These are phyloP conservation scores for Saturnispora saitoi DNA, from an alignment of 805 yeast genomes.

Conservation along the genomic window DNA sequence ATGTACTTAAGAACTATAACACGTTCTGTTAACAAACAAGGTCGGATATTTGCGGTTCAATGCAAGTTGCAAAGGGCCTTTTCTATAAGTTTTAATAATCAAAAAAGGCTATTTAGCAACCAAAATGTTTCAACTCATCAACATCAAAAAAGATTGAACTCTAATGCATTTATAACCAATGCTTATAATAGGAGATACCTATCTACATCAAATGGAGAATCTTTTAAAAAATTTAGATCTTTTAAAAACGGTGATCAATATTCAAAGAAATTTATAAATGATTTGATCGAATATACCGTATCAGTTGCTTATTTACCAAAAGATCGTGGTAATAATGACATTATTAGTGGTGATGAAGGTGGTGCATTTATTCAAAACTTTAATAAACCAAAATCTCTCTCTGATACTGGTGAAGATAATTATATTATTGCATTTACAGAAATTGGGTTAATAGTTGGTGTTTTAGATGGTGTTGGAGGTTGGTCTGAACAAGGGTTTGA, in stretches of 20 bases:
- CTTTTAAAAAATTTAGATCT: conserved; percentile 20
- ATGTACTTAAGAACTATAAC: neutral
- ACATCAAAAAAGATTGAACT: neutral
- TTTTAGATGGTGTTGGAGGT: conserved; percentile 97
- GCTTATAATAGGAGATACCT: neutral
- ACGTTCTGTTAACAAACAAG: neutral
- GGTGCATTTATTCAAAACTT: conserved; percentile 22
- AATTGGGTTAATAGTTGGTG: conserved; percentile 55
- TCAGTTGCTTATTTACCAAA: conserved; percentile 73
- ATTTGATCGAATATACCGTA: conserved; percentile 38
- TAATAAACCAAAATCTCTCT: conserved; percentile 25
- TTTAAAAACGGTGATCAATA: conserved; percentile 25
- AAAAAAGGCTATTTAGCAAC: neutral
- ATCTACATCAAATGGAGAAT: conserved; percentile 13
- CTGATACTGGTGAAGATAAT: conserved; percentile 76
- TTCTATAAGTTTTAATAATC: neutral
- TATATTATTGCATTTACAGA: conserved; percentile 43
- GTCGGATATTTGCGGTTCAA: neutral
- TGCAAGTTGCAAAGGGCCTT: neutral
- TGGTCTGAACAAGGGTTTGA: conserved; percentile 92
- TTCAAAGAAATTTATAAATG: conserved; percentile 19
- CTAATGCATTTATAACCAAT: neutral
- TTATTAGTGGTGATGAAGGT: conserved; percentile 17
- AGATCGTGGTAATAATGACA: conserved; percentile 40
- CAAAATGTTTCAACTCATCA: neutral